Conservation (phyloP, 2,329 filamentous ascomycete genomes). For the Fusarium subglutinans region DNA sequence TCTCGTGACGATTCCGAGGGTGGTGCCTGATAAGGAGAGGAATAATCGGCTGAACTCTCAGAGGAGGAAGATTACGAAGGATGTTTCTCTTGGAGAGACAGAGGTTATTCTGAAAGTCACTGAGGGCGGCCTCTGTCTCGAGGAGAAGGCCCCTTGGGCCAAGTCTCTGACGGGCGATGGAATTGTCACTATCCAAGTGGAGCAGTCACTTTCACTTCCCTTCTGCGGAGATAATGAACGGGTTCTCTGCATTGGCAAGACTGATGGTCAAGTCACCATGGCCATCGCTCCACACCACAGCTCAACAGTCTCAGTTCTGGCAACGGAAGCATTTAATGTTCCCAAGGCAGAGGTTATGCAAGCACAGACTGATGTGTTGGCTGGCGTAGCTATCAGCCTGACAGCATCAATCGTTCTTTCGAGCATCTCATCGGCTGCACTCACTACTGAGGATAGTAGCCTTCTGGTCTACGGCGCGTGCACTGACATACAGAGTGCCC, state of each 20-base stretch:
- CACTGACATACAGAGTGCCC: neutral
- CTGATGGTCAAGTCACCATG: neutral
- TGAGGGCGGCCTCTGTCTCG: neutral
- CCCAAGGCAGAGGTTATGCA: rapidly evolving
- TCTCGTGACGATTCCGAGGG: neutral
- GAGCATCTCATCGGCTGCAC: neutral
- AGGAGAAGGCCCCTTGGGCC: neutral
- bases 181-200: neutral
- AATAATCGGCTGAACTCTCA: neutral
- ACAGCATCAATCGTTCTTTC: neutral
- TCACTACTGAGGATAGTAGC: neutral
- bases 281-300: neutral
- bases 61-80: neutral
- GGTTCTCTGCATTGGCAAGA: neutral
- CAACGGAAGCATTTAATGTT: rapidly evolving
- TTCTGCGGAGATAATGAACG: neutral
- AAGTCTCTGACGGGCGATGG: neutral
- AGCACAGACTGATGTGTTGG: neutral
- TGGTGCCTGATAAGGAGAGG: neutral
- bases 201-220: neutral
- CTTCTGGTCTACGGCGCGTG: neutral
- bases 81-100: neutral
- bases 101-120: neutral
- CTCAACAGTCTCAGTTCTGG: neutral
- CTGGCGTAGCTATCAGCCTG: neutral